Base-by-base conservation (phyloP, 805 yeast species). In the Starmerella bombi region DNA sequence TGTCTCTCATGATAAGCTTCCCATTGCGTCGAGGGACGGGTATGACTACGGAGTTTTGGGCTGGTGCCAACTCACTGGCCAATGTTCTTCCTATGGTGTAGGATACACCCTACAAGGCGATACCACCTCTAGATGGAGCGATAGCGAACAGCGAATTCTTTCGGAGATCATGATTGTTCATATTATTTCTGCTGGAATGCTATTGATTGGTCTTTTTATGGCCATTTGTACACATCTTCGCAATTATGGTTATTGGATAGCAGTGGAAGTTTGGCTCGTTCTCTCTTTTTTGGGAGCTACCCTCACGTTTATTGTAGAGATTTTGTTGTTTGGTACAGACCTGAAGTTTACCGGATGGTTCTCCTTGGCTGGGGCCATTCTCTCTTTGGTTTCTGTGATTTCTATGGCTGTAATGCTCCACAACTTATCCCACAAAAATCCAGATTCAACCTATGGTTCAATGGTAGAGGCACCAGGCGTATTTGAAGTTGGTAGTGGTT, bases 341-440 rank as follows among this genome's bases (percentile, higher is more conserved):
- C 61, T 88, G 40, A 69, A 74, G 40, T 85, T 84, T 76, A 71
- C 78, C 34, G 94, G 94, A 20, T 88, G 96, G 96, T 62, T 80
- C 37, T 70, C 81, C 44, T 62, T 86, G 20, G 74, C 74, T 0
- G 72, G 88, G 1, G 72, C 91, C 0, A 70, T 79, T 2, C 57
- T 77, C 25, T 65, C 77, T 34, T 79, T 88, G 0, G 47, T 77
- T 1, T 67, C 74, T 22, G 75, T 83, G 1, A 69, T 84, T 2
- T 56, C 77, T 48, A 59, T 80, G 16, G 83, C 94, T 57, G 67
- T 81, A 39, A 68, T 79, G 65, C 73, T 86, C 53, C 40, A 67
- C 71, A 19, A 68, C 46, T 32, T 48, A 46, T 40, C 55, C 43
- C 41, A 52, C 48, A 36, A 39, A 9, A 23, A 28, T 8, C 37